phyloP scores from a whole-genome alignment of 163 green algal genomes.

The Chlamydomonas reinhardtii region DNA sequence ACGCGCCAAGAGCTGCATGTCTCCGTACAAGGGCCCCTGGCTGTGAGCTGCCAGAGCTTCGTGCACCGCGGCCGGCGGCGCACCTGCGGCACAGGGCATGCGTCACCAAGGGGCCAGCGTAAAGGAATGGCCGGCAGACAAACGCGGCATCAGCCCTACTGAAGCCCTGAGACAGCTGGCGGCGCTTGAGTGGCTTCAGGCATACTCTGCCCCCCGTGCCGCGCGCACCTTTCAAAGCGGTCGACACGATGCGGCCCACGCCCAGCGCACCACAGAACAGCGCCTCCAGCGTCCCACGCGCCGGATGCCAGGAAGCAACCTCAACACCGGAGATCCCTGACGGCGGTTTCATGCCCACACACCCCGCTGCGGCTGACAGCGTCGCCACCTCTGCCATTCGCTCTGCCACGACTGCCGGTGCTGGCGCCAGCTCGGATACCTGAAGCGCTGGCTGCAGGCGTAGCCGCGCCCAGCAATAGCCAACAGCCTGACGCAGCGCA shows the following conservation, averaged over 20 bases:
- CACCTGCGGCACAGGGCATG: neutral
- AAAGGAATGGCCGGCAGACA: too few species aligned
- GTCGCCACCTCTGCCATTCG: neutral
- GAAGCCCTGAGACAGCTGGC: too few species aligned
- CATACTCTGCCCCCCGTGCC: too few species aligned
- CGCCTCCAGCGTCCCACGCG: neutral
- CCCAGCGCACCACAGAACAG: conserved; percentile 7
- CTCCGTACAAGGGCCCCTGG: neutral
- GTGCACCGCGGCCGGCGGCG: neutral
- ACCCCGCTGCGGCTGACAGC: neutral
- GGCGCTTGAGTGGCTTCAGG: too few species aligned
- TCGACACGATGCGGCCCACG: neutral
- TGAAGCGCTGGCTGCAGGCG: neutral
- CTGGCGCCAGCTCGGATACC: neutral
- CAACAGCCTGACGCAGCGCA: neutral
- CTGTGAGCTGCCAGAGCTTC: neutral
- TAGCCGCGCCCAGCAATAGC: conserved; percentile 14
- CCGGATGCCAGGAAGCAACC: conserved; percentile 16
- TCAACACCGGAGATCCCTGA: too few species aligned
- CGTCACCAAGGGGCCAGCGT: too few species aligned
- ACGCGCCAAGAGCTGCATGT: conserved; percentile 29
- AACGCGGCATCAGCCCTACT: too few species aligned
- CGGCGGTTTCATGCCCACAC: too few species aligned
- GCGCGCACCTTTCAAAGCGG: too few species aligned
- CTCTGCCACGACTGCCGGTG: neutral